Evolutionary conservation across 202 grass and related monocot genomes (phyloP).

Genomic region (Setaria italica): DNA sequence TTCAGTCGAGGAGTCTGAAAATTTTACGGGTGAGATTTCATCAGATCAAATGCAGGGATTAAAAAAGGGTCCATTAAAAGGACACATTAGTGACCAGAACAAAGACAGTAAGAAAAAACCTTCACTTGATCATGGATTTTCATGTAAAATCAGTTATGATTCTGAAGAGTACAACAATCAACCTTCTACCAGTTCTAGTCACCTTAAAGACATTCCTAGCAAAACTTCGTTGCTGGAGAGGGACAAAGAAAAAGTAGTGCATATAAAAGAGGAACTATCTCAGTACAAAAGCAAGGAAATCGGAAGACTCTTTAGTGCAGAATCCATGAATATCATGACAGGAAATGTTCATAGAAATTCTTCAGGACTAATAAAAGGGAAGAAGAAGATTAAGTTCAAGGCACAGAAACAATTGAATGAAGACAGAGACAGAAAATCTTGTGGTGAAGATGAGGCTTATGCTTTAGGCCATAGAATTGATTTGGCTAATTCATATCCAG

Average conservation of each 20-base stretch:
- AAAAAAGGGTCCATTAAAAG: conserved; percentile 44
- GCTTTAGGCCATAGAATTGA: conserved; percentile 20
- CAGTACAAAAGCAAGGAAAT: conserved; percentile 59
- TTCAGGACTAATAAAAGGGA: conserved; percentile 50
- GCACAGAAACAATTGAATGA: conserved; percentile 50
- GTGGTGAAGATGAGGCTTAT: conserved; percentile 15
- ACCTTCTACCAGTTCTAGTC: conserved; percentile 45
- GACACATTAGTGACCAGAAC: conserved; percentile 11
- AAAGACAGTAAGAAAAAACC: conserved; percentile 44
- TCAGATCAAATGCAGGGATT: conserved; percentile 41
- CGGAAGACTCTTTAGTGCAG: conserved; percentile 53
- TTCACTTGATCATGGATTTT: conserved; percentile 54
- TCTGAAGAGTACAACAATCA: conserved; percentile 57
- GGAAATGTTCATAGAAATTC: conserved; percentile 45
- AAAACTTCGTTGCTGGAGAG: conserved; percentile 28
- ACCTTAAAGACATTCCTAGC: conserved; percentile 34
- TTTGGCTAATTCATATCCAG: conserved; percentile 41
- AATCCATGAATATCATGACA: conserved; percentile 40
- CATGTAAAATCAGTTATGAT: conserved; percentile 54
- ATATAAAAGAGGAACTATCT: conserved; percentile 54
- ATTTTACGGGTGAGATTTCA: conserved; percentile 20
- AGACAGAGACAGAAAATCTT: conserved; percentile 48
- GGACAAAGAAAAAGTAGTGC: conserved; percentile 48
- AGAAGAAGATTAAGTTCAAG: conserved; percentile 68
- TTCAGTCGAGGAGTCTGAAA: conserved; percentile 36